These are phyloP conservation scores for Acorus calamus DNA, from an alignment of 106 monocot genomes.

Conservation along the genomic window DNA sequence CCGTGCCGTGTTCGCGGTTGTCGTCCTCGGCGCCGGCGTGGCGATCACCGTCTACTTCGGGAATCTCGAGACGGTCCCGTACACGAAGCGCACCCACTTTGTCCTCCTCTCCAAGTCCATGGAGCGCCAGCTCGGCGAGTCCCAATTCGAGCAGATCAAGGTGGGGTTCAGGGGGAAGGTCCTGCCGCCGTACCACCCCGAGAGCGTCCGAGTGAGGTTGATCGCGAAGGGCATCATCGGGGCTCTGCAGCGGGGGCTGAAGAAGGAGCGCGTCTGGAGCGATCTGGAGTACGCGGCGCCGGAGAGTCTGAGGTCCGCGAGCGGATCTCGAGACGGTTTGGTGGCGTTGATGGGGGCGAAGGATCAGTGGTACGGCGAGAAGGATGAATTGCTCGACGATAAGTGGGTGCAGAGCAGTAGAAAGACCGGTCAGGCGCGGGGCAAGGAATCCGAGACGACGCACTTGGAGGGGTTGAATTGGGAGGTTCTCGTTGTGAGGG, in stretches of 20 bases:
- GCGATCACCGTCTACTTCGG: conserved; percentile 14
- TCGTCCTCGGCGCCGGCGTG: conserved; percentile 2
- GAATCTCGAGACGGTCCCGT: conserved; percentile 19
- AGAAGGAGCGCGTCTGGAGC: conserved; percentile 18
- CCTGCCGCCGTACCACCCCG: conserved; percentile 79
- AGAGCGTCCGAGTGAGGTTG: conserved; percentile 72
- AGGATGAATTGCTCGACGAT: conserved; percentile 84
- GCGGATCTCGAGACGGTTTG: conserved; percentile 5
- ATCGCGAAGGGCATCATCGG: conserved; percentile 58
- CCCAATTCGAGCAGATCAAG: conserved; percentile 72
- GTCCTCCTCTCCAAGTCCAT: conserved; percentile 54
- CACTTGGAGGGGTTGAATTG: conserved; percentile 82
- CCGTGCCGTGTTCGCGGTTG: neutral
- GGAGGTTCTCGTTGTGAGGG: conserved; percentile 89
- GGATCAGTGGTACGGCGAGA: conserved; percentile 18
- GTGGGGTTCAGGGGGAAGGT: conserved; percentile 33
- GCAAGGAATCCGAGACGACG: conserved; percentile 22
- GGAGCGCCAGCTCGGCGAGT: conserved; percentile 84
- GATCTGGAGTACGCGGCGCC: conserved; percentile 27
- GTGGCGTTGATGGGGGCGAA: conserved; percentile 8
- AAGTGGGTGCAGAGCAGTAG: conserved; percentile 62
- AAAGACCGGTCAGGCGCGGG: conserved; percentile 21
- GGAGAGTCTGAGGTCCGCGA: neutral
- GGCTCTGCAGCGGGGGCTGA: conserved; percentile 57
- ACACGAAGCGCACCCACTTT: conserved; percentile 42